Base-by-base conservation (phyloP, 352 stramenopile species). In the Globisporangium takayamanum region DNA sequence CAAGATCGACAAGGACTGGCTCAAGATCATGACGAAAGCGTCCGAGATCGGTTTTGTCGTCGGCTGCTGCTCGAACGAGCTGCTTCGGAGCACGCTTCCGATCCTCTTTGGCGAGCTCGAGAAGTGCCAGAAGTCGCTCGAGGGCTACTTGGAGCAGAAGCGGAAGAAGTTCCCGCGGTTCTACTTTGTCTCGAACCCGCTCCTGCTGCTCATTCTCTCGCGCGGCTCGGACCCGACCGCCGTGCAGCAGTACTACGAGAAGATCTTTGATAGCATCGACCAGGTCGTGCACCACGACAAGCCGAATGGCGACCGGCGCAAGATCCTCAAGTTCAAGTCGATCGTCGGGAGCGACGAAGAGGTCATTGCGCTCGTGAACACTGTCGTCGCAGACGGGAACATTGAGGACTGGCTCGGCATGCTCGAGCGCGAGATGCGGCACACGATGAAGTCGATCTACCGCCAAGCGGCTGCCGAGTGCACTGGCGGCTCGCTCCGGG, bases 141-240 rank as follows among this genome's bases (percentile, higher is more conserved):
- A 97, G 61, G 88, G 88, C 0, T 97, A 97, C 68, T 64, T 97
- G 52, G 88, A 96, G 72, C 87, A 96, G 50, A 97, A 97, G 61
- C 72, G 89, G 20, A 87, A 86, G 59, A 95, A 90, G 62, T 96
- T 96, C 64, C 88, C 88, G 14, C 78, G 89, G 11, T 97, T 97
- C 62, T 97, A 97, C 72, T 97, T 97, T 46, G 88, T 97, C 1
- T 96, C 87, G 1, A 97, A 97, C 55, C 84, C 88, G n/a, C 72
- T 95, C 1, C 61, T 97, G 46, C 73, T 97, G 8, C 66, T 92
- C n/a, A 92, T 97, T 48, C 64, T 97, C 7, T 95, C 82, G 25
- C 80, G 89, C 54, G 89, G 89, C 8, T 94, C 83, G 0, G 87
- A 97, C 54, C 82, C 84, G 0, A 59, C 69, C 12, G 76, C 76